Conservation (phyloP, 306 rosid species). For the Prinsepia uniflora region DNA sequence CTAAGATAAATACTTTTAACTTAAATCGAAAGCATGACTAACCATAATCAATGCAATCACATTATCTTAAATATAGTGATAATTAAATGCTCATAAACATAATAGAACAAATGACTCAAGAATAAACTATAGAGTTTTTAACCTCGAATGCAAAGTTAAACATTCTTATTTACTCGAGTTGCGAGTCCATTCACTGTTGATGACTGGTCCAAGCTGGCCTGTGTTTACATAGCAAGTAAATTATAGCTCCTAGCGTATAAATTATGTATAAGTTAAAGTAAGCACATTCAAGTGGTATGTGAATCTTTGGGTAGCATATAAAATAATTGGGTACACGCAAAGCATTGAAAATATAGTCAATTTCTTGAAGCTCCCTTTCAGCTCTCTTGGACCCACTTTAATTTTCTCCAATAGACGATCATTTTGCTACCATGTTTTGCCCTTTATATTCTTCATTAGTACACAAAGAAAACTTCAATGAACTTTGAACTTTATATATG, state of each 20-base stretch:
- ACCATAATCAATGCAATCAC: too few species aligned
- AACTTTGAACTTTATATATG: background rate
- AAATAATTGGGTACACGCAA: slow-evolving; percentile 18
- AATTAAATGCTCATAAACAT: too few species aligned
- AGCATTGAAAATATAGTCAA: slow-evolving; percentile 22
- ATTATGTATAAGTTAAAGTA: background rate
- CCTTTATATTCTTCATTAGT: slow-evolving; percentile 18
- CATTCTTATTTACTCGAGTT: background rate
- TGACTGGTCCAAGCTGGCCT: background rate
- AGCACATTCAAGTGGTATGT: background rate
- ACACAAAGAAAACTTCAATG: background rate
- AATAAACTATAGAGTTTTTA: too few species aligned
- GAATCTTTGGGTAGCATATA: slow-evolving; percentile 28
- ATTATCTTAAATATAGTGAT: too few species aligned
- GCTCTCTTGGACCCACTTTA: slow-evolving; percentile 22
- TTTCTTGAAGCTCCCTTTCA: slow-evolving; percentile 26
- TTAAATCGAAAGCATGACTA: background rate
- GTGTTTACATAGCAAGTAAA: background rate
- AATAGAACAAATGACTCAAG: too few species aligned
- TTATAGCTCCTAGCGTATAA: too few species aligned
- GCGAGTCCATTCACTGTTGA: background rate
- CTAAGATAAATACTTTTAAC: too few species aligned
- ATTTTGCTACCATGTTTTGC: slow-evolving; percentile 12
- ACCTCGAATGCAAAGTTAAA: background rate
- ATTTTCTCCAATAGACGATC: slow-evolving; percentile 3